A percentile compares a stretch with the other conserved stretches of the same genome.
These are phyloP conservation scores for Claviceps digitariae DNA, from an alignment of 2,329 filamentous ascomycete genomes.

Conservation along the genomic window DNA sequence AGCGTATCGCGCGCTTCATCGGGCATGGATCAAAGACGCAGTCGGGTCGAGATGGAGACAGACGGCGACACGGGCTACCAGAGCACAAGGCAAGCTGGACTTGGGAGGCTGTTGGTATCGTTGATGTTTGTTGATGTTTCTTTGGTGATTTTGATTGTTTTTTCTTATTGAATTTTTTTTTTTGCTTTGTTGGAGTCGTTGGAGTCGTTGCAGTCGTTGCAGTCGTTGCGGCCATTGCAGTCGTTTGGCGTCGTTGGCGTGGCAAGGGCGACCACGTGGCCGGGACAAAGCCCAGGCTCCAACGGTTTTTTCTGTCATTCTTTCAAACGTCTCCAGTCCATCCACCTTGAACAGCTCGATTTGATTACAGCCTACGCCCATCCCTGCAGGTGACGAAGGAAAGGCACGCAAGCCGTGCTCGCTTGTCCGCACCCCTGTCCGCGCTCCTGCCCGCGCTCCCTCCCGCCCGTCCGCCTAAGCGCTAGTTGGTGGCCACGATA, in stretches of 20 bases:
- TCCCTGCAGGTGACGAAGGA: constrained; percentile 1
- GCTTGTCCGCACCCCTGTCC: background rate
- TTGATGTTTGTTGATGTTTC: too few species aligned
- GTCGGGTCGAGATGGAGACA: background rate
- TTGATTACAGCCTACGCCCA: background rate
- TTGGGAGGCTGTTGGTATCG: background rate
- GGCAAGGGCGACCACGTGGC: background rate
- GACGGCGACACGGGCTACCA: background rate
- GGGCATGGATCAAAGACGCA: background rate
- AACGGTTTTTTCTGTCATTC: background rate
- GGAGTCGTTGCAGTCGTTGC: background rate
- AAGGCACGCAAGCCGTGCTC: constrained; percentile 3
- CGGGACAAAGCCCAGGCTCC: background rate
- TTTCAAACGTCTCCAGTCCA: background rate
- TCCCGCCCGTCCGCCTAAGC: constrained; percentile 2
- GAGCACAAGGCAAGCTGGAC: background rate
- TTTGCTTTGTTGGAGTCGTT: background rate
- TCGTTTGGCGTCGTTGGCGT: background rate
- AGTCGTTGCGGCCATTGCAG: background rate
- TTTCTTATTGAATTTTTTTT: too few species aligned
- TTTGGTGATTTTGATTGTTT: too few species aligned
- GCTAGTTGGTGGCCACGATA: background rate
- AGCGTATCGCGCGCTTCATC: background rate
- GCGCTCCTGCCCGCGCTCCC: constrained; percentile 1
- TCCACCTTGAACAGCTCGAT: background rate